phyloP scores from a whole-genome alignment of 768 basidiomycete species.

The Suillus plorans region DNA sequence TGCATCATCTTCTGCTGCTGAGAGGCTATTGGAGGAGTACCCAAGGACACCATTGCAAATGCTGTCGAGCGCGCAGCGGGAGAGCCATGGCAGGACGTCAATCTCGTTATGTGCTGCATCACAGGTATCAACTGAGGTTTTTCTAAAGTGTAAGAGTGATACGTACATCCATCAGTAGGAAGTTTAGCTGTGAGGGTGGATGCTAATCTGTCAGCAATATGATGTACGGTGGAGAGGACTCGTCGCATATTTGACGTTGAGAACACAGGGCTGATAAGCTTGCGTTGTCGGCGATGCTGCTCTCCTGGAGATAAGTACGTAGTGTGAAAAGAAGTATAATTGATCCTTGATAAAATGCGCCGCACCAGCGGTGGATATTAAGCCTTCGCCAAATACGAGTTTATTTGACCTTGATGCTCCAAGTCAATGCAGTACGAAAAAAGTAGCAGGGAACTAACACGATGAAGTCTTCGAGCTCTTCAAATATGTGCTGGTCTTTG shows the following conservation, averaged over 20 bases:
- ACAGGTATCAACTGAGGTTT: background rate
- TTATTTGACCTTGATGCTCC: background rate
- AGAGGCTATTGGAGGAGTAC: constrained; percentile 32
- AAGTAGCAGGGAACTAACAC: constrained; percentile 33
- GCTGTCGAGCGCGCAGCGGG: constrained; percentile 46
- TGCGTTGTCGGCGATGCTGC: constrained; percentile 41
- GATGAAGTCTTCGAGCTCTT: constrained; percentile 44
- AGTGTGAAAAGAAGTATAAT: constrained; percentile 2
- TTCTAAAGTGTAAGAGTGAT: constrained; percentile 11
- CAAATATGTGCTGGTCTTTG: constrained; percentile 50
- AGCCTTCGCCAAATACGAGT: background rate
- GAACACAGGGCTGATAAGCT: constrained; percentile 45
- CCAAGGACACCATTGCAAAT: constrained; percentile 49
- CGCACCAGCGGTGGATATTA: background rate
- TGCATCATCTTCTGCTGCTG: constrained; percentile 10
- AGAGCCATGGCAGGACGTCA: constrained; percentile 34
- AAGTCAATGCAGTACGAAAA: background rate
- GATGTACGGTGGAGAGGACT: constrained; percentile 28
- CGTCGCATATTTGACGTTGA: constrained; percentile 39
- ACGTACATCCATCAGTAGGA: constrained; percentile 20
- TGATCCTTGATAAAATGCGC: background rate
- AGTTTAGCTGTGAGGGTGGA: constrained; percentile 19
- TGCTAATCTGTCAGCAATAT: constrained; percentile 30
- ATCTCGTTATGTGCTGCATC: constrained; percentile 13
- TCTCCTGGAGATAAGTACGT: constrained; percentile 29